Evolutionary conservation across 768 basidiomycete genomes (phyloP).

Genomic region (Hebeloma cylindrosporum): DNA sequence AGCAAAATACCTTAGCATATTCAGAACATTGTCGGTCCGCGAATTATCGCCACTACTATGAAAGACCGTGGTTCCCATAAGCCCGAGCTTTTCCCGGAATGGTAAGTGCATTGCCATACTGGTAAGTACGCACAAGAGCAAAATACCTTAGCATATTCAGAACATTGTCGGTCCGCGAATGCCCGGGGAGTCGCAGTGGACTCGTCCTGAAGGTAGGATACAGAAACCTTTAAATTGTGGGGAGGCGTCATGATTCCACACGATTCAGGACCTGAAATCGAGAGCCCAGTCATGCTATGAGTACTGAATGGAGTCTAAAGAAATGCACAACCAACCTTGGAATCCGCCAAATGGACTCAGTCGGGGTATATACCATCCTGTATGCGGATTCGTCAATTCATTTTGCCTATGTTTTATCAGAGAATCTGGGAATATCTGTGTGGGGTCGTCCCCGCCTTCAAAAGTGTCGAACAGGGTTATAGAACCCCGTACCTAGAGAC

Average conservation of each 20-base stretch:
- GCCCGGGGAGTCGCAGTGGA: conserved; percentile 36
- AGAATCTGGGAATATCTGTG: conserved; percentile 23
- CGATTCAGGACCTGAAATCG: conserved; percentile 34
- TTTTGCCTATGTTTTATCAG: neutral
- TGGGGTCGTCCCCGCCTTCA: conserved; percentile 45
- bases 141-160: conserved; percentile 43
- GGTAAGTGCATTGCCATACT: neutral
- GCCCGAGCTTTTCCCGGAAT: conserved; percentile 55
- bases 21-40: conserved; percentile 47
- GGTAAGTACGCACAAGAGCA: neutral
- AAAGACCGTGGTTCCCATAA: too few species aligned
- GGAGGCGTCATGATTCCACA: conserved; percentile 44
- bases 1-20: conserved; percentile 37
- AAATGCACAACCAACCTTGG: conserved; percentile 20
- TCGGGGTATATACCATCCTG: conserved; percentile 35
- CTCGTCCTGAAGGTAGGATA: conserved; percentile 46
- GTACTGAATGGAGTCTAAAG: neutral
- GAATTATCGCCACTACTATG: too few species aligned
- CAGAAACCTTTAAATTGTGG: conserved; percentile 41
- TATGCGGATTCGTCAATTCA: neutral
- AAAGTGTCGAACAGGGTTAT: conserved; percentile 47
- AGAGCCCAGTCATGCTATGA: too few species aligned
- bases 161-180: conserved; percentile 46
- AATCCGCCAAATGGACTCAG: conserved; percentile 32
- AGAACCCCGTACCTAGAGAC: too few species aligned